Evolutionary conservation across 208 protist species (phyloP).

Genomic region (Eutreptiella sp.): DNA sequence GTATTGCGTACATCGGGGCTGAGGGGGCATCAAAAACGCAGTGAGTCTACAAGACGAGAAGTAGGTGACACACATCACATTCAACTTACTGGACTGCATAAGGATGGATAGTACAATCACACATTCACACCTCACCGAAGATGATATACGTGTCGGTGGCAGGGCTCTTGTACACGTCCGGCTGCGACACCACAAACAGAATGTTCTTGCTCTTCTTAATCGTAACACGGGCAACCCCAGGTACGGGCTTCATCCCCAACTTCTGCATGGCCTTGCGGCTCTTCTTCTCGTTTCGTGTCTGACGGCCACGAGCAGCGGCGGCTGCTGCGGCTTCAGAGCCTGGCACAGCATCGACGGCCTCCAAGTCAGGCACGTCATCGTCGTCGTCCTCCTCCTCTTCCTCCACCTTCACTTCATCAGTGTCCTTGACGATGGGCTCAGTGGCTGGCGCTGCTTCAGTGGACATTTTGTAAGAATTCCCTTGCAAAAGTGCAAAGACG

Average conservation of each 20-base stretch:
- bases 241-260: conserved; percentile 89
- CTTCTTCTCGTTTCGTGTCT: conserved; percentile 80
- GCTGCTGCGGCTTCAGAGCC: background rate
- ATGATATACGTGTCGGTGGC: conserved; percentile 92
- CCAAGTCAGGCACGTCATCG: conserved; percentile 40
- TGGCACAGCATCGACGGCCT: too few species aligned
- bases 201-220: conserved; percentile 79
- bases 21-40: too few species aligned
- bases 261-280: conserved; percentile 90
- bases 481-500: too few species aligned
- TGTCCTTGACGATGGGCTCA: conserved; percentile 20
- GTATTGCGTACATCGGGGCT: too few species aligned
- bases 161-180: conserved; percentile 92
- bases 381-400: conserved; percentile 37
- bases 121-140: conserved; percentile 94
- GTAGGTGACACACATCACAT: too few species aligned
- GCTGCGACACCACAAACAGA: conserved; percentile 81
- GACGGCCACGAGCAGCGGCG: conserved; percentile 29
- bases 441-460: too few species aligned
- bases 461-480: too few species aligned
- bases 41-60: too few species aligned
- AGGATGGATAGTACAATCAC: too few species aligned
- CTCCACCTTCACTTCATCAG: conserved; percentile 26
- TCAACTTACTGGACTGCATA: too few species aligned
- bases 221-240: conserved; percentile 81